Evolutionary conservation across 306 rosid species (phyloP).

Genomic region (Castanopsis chinensis): DNA sequence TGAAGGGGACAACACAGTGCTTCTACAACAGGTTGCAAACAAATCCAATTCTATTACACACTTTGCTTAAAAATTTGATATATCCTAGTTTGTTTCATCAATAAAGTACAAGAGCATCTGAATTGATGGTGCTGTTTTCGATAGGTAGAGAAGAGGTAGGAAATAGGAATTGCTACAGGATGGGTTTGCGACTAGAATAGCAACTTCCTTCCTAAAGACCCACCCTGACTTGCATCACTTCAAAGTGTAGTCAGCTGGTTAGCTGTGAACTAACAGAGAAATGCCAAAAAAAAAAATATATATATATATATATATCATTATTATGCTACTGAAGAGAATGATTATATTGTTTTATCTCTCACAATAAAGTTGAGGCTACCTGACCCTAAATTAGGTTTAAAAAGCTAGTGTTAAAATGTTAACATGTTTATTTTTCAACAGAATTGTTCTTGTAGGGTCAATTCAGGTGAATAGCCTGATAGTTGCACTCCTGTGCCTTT

Average conservation of each 20-base stretch:
- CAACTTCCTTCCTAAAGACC: neutral
- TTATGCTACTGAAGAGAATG: neutral
- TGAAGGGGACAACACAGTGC: constrained; percentile 99
- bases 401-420: constrained; percentile 8
- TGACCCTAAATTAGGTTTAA: neutral
- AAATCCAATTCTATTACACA: constrained; percentile 2
- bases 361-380: neutral
- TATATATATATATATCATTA: too few relatives aligned
- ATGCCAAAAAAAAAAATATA: neutral
- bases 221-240: neutral
- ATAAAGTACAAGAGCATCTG: neutral
- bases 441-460: neutral
- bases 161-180: neutral
- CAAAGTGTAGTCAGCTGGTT: neutral
- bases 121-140: neutral
- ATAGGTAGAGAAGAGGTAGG: neutral
- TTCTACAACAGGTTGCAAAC: constrained; percentile 81
- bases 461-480: neutral
- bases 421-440: neutral
- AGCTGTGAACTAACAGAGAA: neutral
- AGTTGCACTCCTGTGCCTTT: constrained; percentile 4
- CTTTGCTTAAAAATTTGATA: neutral
- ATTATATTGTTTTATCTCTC: neutral
- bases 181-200: neutral
- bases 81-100: neutral